Evolutionary conservation across 148 eudicot species (phyloP).

Genomic region (Oxyria digyna): DNA sequence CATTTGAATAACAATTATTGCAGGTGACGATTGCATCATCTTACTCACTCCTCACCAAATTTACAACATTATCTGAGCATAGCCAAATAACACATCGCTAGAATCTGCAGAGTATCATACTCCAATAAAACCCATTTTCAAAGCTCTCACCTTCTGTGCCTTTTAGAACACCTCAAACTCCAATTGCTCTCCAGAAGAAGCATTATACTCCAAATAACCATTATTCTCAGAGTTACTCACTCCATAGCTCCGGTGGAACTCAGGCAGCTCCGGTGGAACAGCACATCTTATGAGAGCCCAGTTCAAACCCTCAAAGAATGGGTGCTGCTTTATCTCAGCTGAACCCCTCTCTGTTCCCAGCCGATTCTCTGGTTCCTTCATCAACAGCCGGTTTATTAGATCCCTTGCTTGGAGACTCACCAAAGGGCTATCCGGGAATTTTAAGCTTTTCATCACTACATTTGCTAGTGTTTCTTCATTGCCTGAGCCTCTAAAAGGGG

Average conservation of each 20-base stretch:
- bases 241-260: slow-evolving; percentile 23
- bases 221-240: slow-evolving; percentile 4
- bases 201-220: slow-evolving; percentile 31
- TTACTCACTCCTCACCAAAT: slow-evolving; percentile 8
- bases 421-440: slow-evolving; percentile 73
- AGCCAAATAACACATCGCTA: not conserved
- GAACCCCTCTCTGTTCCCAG: slow-evolving; percentile 88
- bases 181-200: slow-evolving; percentile 35
- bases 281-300: slow-evolving; percentile 96
- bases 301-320: slow-evolving; percentile 80
- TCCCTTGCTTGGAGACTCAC: slow-evolving; percentile 87
- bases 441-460: slow-evolving; percentile 57
- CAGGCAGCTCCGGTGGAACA: slow-evolving; percentile 72
- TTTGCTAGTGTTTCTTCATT: slow-evolving; percentile 86
- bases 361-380: slow-evolving; percentile 76
- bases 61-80: slow-evolving; percentile 6
- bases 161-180: slow-evolving; percentile 69
- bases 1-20: not conserved
- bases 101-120: not conserved
- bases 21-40: slow-evolving; percentile 5
- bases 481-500: slow-evolving; percentile 82
- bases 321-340: slow-evolving; percentile 86
- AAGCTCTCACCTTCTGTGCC: not conserved
- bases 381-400: slow-evolving; percentile 53
- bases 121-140: not conserved